Percentiles rank a stretch among this genome's conserved stretches.
Evolutionary conservation across 495 filamentous ascomycete genomes (phyloP).

Genomic region (Penicillium coffeae): DNA sequence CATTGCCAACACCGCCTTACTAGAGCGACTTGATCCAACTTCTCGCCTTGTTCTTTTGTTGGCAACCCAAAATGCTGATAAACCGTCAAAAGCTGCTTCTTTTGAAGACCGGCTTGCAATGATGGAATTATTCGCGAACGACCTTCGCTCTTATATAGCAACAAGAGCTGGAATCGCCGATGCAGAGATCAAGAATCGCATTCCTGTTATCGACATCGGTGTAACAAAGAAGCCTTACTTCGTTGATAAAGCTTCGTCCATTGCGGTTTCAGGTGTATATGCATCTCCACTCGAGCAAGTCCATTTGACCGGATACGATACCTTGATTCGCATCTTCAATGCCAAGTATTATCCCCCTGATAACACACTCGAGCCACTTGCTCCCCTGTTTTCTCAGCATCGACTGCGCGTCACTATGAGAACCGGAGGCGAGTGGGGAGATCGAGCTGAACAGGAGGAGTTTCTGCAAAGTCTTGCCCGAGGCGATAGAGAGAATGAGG

Average conservation of each 20-base stretch:
- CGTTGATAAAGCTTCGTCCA: conserved; percentile 72
- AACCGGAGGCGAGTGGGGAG: conserved; percentile 64
- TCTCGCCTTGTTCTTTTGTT: conserved; percentile 74
- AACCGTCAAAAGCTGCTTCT: conserved; percentile 73
- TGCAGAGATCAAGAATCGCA: conserved; percentile 5
- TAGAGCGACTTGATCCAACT: conserved; percentile 26
- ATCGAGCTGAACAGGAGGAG: conserved; percentile 51
- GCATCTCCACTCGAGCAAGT: conserved; percentile 53
- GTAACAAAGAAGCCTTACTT: conserved; percentile 83
- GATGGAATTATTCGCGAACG: conserved; percentile 78
- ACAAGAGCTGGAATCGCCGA: conserved; percentile 5
- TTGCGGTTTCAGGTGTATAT: conserved; percentile 55
- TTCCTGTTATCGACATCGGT: conserved; percentile 65
- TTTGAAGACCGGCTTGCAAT: conserved; percentile 81
- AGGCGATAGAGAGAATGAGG: conserved; percentile 51
- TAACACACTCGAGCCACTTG: conserved; percentile 53
- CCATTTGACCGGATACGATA: conserved; percentile 86
- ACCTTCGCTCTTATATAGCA: conserved; percentile 44
- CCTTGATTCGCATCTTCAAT: conserved; percentile 76
- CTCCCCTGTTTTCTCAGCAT: conserved; percentile 65
- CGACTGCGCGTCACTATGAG: conserved; percentile 69
- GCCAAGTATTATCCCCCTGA: conserved; percentile 74
- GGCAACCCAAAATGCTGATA: conserved; percentile 90
- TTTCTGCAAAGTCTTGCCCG: conserved; percentile 52
- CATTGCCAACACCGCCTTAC: conserved; percentile 67